phyloP scores from a whole-genome alignment of 805 yeast genomes.

The Cyberlindnera veronae region DNA sequence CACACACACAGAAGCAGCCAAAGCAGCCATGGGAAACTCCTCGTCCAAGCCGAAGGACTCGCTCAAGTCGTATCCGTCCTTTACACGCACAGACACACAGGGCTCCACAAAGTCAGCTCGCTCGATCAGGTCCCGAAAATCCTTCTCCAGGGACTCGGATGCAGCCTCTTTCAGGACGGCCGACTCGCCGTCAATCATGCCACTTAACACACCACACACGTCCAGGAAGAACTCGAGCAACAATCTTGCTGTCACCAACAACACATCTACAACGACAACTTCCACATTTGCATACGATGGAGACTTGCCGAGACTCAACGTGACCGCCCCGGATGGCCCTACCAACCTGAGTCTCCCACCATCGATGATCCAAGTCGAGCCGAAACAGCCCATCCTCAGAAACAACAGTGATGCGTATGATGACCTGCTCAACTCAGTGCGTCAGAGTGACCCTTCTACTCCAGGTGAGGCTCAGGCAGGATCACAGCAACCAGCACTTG shows the following conservation, averaged over 20 bases:
- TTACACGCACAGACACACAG: conserved; percentile 53
- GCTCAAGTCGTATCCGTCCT: conserved; percentile 35
- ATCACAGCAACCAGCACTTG: conserved; percentile 1
- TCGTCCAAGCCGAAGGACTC: conserved; percentile 30
- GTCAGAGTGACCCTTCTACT: conserved; percentile 2
- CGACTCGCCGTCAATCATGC: conserved; percentile 27
- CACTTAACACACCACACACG: conserved; percentile 22
- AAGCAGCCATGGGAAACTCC: conserved; percentile 25
- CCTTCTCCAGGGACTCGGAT: conserved; percentile 27
- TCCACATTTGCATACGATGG: conserved; percentile 8
- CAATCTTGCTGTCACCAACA: conserved; percentile 12
- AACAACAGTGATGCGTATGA: conserved; percentile 36
- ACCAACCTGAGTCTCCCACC: conserved; percentile 47
- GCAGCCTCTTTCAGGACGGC: conserved; percentile 33
- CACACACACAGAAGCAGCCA: not conserved
- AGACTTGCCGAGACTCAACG: conserved; percentile 20
- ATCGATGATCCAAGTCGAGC: conserved; percentile 66
- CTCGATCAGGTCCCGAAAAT: conserved; percentile 36
- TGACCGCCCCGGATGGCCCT: conserved; percentile 29
- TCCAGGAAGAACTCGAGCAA: conserved; percentile 26
- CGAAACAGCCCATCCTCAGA: conserved; percentile 69
- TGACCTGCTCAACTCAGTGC: conserved; percentile 16
- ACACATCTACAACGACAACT: conserved; percentile 10
- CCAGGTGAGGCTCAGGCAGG: conserved; percentile 9
- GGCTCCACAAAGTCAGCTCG: conserved; percentile 46